Percentiles rank a stretch among this genome's conserved stretches.
Conservation (phyloP, 2,329 filamentous ascomycete genomes). For the Sphaceloma murrayae region DNA sequence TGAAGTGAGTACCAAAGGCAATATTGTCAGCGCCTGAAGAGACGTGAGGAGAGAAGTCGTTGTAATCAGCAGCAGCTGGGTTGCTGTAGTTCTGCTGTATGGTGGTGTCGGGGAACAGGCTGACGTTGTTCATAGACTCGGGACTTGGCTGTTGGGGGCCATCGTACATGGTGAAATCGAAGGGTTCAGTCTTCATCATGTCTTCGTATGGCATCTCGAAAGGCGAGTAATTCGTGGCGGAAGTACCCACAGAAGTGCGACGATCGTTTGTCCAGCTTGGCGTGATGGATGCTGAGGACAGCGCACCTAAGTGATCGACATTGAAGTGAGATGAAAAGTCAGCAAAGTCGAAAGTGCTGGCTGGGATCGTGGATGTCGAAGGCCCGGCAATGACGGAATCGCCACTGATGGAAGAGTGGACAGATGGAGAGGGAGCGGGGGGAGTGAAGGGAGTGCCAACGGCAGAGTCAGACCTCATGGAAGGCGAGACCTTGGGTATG, state of each 20-base stretch:
- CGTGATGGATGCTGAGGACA: constrained; percentile 25
- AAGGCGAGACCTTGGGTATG: constrained; percentile 51
- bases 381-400: constrained; percentile 25
- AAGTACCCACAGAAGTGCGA: constrained; percentile 21
- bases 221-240: constrained; percentile 33
- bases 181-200: constrained; percentile 45
- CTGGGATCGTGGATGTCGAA: constrained; percentile 26
- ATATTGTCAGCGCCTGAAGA: constrained; percentile 60
- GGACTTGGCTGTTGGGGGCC: constrained; percentile 26
- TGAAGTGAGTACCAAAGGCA: constrained; percentile 47
- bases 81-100: neutral
- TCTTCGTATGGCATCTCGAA: constrained; percentile 34
- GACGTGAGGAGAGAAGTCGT: constrained; percentile 44
- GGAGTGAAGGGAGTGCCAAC: constrained; percentile 29
- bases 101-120: constrained; percentile 3
- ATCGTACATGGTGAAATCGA: constrained; percentile 46
- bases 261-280: constrained; percentile 30
- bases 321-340: constrained; percentile 27
- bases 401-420: constrained; percentile 27
- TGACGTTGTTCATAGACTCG: constrained; percentile 17
- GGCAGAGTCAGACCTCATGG: constrained; percentile 51
- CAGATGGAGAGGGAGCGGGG: constrained; percentile 33
- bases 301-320: constrained; percentile 22
- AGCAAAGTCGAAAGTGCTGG: constrained; percentile 26
- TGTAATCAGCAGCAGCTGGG: constrained; percentile 5